Evolutionary conservation across 768 basidiomycete genomes (phyloP).

Genomic region (Hericium coralloides): DNA sequence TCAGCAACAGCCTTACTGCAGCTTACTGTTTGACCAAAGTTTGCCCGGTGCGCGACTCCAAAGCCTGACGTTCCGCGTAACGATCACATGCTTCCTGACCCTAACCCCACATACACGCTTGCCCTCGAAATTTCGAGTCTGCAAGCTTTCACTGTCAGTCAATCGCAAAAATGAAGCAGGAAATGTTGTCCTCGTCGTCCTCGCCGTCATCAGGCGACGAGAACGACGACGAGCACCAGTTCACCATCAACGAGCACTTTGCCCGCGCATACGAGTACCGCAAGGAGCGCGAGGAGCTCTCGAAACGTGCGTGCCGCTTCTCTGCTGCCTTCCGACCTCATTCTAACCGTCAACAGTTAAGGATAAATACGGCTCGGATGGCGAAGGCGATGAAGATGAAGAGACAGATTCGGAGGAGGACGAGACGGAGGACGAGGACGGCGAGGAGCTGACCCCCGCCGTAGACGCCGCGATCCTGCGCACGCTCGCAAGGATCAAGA

Average conservation of each 20-base stretch:
- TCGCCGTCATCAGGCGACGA: slow-evolving; percentile 19
- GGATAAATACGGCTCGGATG: slow-evolving; percentile 80
- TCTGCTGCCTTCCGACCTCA: no score
- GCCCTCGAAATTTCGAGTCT: background rate
- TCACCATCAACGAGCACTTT: slow-evolving; percentile 68
- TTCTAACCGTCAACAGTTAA: slow-evolving; percentile 43
- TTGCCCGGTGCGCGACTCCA: no score
- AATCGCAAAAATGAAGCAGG: slow-evolving; percentile 4
- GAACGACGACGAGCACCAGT: slow-evolving; percentile 31
- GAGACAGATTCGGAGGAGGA: slow-evolving; percentile 62
- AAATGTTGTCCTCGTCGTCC: slow-evolving; percentile 4
- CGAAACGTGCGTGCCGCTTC: slow-evolving; percentile 45
- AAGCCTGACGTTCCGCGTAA: background rate
- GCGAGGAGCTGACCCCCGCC: slow-evolving; percentile 87
- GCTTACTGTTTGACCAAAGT: no score
- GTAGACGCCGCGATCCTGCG: slow-evolving; percentile 92
- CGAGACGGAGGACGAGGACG: slow-evolving; percentile 89
- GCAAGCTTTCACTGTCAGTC: background rate
- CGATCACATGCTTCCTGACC: background rate
- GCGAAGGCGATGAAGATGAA: slow-evolving; percentile 33
- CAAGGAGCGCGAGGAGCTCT: slow-evolving; percentile 81
- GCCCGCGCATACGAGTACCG: slow-evolving; percentile 78
- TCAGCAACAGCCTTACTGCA: no score
- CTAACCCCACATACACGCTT: background rate
- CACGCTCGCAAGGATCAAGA: slow-evolving; percentile 77